Evolutionary conservation across 371 early-diverging fungal genomes (phyloP), one percentile per base, ranked within the genome.

Genomic region (Mucor indicus): DNA sequence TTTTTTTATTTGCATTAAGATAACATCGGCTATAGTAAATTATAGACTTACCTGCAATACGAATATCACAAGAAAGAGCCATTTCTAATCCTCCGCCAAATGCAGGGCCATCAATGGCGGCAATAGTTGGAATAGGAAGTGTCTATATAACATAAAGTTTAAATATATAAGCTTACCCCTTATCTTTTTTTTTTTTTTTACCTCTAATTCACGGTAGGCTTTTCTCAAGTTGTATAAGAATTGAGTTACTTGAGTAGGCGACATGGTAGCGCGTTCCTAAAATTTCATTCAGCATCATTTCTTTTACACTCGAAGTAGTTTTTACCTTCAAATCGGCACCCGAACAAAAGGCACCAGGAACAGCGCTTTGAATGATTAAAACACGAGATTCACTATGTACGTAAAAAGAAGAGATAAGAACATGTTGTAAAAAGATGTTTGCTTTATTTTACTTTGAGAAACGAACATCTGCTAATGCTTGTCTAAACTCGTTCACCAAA

Each of bases 41-140:
- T 29, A 12, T 29, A 8, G 15, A 11, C 21, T 69, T 69, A 53
- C 92, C 92, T 20, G 92, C 92, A 10, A 95, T 78, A 15, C 98
- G 79, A 54, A 98, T 62, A 71, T 98, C 98, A 54, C 95, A 90
- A 46, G 90, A 89, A 15, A 97, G 70, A 4, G 97, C 93, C 70
- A 97, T 75, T 66, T 97, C 97, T 43, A 96, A 70, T 8, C 97
- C 98, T 20, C 97, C 98, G 10, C 97, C 98, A 9, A 98, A 76
- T 1, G 97, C 96, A 27, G 91, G 90, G 4, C 98, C 98, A 56
- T 98, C 95, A 52, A 98, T 83, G 21, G 89, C 91, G 6, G 96
- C 92, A 55, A 98, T 96, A 2, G 98, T 96, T 13, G 98, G 96
- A 40, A 91, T 81, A 2, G 92, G 93, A 27, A 98, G 63, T 0